phyloP scores from a whole-genome alignment of 371 early-diverging fungal genomes.

The Parasitella parasitica region DNA sequence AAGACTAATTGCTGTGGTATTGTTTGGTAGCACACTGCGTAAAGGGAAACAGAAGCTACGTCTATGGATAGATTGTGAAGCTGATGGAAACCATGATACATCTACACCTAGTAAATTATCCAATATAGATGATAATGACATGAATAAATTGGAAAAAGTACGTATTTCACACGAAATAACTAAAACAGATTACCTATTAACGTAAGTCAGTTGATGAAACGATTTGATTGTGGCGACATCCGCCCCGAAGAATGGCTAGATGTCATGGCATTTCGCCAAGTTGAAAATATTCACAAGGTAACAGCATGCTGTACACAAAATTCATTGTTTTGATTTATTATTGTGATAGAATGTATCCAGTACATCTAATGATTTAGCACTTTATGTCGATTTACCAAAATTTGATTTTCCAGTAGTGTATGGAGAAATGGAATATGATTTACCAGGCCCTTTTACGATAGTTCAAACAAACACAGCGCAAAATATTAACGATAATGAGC shows the following conservation, averaged over 20 bases:
- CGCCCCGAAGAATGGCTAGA: constrained; percentile 90
- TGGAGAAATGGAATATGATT: constrained; percentile 67
- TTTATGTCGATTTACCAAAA: constrained; percentile 87
- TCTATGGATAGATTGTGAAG: constrained; percentile 68
- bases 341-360: constrained; percentile 50
- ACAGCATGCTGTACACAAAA: neutral
- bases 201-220: constrained; percentile 60
- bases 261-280: constrained; percentile 78
- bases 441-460: constrained; percentile 24
- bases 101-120: constrained; percentile 64
- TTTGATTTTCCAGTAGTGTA: constrained; percentile 94
- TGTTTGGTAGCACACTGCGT: constrained; percentile 59
- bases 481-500: constrained; percentile 11
- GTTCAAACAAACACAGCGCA: neutral
- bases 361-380: constrained; percentile 58
- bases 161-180: neutral
- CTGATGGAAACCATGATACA: constrained; percentile 59
- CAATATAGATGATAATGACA: constrained; percentile 52
- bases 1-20: neutral
- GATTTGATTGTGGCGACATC: constrained; percentile 86
- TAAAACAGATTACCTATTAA: neutral
- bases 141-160: constrained; percentile 88
- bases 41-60: constrained; percentile 82
- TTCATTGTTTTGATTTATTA: neutral
- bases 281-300: constrained; percentile 77